These are phyloP conservation scores for Uncinocarpus reesii DNA, from an alignment of 2,329 filamentous ascomycete genomes.

Conservation along the genomic window DNA sequence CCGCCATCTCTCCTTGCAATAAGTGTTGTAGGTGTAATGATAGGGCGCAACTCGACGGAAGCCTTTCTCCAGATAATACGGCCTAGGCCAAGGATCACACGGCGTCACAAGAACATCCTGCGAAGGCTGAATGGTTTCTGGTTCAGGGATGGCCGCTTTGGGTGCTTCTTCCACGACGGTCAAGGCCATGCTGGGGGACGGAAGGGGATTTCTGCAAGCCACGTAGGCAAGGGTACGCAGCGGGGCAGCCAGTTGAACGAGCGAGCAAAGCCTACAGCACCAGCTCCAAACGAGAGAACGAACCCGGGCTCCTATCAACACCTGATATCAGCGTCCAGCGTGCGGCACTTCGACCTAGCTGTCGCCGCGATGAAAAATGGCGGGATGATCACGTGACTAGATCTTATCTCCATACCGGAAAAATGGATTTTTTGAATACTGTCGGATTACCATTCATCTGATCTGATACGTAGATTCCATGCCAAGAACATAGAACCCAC, in stretches of 20 bases:
- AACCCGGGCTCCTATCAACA: no score
- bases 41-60: constrained; percentile 78
- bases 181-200: constrained; percentile 31
- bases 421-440: no score
- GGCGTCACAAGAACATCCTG: constrained; percentile 27
- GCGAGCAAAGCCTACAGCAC: not conserved
- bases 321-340: no score
- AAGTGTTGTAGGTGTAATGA: constrained; percentile 88
- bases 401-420: not conserved
- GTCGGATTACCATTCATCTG: no score
- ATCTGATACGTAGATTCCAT: no score
- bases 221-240: constrained; percentile 33
- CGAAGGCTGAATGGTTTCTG: constrained; percentile 22
- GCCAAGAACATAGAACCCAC: no score
- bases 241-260: constrained; percentile 28
- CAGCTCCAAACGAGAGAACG: not conserved
- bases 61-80: constrained; percentile 75
- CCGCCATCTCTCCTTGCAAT: constrained; percentile 88
- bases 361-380: not conserved
- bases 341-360: no score
- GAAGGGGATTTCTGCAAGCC: constrained; percentile 28
- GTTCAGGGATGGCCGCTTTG: constrained; percentile 9
- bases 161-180: constrained; percentile 22
- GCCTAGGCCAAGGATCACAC: constrained; percentile 48
- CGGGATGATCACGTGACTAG: not conserved